Evolutionary conservation across 148 eudicot genomes (phyloP), one percentile per base, ranked within the genome.

Genomic region (Nepenthes gracilis): DNA sequence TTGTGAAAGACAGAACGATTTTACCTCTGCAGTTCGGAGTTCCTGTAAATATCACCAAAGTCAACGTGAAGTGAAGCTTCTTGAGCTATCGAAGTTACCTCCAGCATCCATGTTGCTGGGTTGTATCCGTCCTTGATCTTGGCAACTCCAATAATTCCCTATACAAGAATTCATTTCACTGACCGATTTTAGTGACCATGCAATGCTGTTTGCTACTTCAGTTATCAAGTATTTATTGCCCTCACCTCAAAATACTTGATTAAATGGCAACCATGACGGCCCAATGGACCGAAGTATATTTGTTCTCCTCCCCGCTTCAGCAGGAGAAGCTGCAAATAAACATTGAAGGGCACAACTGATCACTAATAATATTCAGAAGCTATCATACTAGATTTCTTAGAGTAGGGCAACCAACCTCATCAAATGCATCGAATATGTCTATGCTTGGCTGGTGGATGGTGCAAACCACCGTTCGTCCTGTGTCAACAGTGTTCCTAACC

Each of bases 31-130:
- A 77, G 64, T 35, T 81, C 84, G 0, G 84, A 81, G 54, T 75
- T 70, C 74, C 72, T 79, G 86, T 79, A 84, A 32, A 79, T 55
- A 15, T 72, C 55, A 14, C 82, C 59, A 64, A 81, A 84, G 60
- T 81, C 75, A 23, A 81, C 80, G 35, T 84, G 77, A 37, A 84
- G 72, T 11, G 70, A 61, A 35, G 58, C 57, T 68, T 84, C 90
- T 64, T 81, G 84, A 62, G 80, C 75, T n/a, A 63, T 15, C 58
- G 90, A 84, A 62, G 84, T 72, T 9, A 81, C 84, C 61, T 81
- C 90, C 75, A 84, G 58, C 90, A 84, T 84, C 90, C 90, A 84
- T 1, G 90, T 84, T 37, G 89, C 89, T 3, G 89, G 89, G 63
- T 84, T 84, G 63, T 81, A 77, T 32, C 81, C 86, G 47, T 84